phyloP scores from a whole-genome alignment of 2,329 filamentous ascomycete genomes.

The Xylariales sp. region DNA sequence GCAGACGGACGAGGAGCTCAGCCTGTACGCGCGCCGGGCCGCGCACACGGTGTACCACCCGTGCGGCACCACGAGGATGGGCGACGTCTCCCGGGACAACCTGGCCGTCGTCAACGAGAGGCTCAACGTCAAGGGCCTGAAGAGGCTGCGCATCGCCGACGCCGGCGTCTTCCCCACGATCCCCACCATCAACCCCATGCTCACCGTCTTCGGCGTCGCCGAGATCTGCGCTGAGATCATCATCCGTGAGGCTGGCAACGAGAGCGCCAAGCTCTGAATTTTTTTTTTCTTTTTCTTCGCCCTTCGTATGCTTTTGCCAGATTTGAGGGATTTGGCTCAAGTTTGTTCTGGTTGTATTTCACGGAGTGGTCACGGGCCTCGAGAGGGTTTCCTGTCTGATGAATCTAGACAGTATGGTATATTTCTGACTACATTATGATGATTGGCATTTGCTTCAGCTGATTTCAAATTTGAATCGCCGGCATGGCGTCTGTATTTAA shows the following conservation, averaged over 20 bases:
- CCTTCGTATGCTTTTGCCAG: too few relatives aligned
- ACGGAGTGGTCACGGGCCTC: too few relatives aligned
- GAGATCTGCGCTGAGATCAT: conserved; percentile 84
- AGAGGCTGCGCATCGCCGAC: conserved; percentile 75
- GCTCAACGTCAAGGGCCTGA: conserved; percentile 68
- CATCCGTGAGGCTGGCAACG: conserved; percentile 59
- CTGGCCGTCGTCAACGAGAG: conserved; percentile 76
- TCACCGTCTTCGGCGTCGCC: conserved; percentile 79
- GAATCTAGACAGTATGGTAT: too few relatives aligned
- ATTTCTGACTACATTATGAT: too few relatives aligned
- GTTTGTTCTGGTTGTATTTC: too few relatives aligned
- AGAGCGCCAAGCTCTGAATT: conserved; percentile 24
- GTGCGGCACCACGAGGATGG: conserved; percentile 88
- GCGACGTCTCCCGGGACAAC: conserved; percentile 62
- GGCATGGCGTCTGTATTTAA: too few relatives aligned
- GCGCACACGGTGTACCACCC: conserved; percentile 92
- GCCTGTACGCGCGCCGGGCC: conserved; percentile 73
- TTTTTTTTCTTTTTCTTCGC: too few relatives aligned
- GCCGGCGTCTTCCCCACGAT: conserved; percentile 87
- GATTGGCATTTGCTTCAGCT: too few relatives aligned
- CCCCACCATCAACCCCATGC: conserved; percentile 83
- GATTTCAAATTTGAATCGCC: too few relatives aligned
- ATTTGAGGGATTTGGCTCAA: too few relatives aligned
- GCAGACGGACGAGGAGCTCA: conserved; percentile 74
- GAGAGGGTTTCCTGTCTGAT: too few relatives aligned